Evolutionary conservation across 2,329 filamentous ascomycete genomes (phyloP).

Genomic region (Penicillium brasilianum): DNA sequence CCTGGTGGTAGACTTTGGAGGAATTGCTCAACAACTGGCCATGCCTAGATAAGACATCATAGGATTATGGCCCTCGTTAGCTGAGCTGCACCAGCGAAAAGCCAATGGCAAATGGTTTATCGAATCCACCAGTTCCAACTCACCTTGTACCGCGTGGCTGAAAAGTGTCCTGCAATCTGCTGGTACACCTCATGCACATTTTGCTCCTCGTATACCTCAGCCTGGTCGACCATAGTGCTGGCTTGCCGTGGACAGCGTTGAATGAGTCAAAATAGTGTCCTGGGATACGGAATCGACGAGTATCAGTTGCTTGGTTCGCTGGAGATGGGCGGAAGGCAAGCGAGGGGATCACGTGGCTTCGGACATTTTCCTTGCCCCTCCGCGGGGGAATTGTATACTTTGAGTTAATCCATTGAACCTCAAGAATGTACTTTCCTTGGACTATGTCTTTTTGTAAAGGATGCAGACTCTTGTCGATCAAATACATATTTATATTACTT

Average conservation of each 20-base stretch:
- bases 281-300: not conserved
- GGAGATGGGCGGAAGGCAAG: conserved; percentile 14
- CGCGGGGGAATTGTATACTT: not conserved
- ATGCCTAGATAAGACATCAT: conserved; percentile 62
- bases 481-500: not conserved
- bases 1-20: conserved; percentile 69
- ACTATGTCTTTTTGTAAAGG: too few species aligned
- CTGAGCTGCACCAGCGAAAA: not conserved
- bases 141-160: conserved; percentile 66
- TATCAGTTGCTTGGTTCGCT: not conserved
- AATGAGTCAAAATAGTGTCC: not conserved
- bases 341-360: conserved; percentile 26
- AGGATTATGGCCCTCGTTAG: conserved; percentile 6
- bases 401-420: too few species aligned
- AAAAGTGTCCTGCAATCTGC: conserved; percentile 56
- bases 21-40: conserved; percentile 87
- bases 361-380: conserved; percentile 5
- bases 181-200: conserved; percentile 93
- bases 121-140: not conserved
- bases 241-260: not conserved
- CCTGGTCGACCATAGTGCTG: conserved; percentile 20
- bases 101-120: too few species aligned
- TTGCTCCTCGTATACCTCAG: conserved; percentile 71
- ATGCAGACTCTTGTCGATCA: too few species aligned
- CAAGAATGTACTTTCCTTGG: too few species aligned